Base-by-base conservation (phyloP, 768 basidiomycete genomes). In the Pleurotus tuber-regium region DNA sequence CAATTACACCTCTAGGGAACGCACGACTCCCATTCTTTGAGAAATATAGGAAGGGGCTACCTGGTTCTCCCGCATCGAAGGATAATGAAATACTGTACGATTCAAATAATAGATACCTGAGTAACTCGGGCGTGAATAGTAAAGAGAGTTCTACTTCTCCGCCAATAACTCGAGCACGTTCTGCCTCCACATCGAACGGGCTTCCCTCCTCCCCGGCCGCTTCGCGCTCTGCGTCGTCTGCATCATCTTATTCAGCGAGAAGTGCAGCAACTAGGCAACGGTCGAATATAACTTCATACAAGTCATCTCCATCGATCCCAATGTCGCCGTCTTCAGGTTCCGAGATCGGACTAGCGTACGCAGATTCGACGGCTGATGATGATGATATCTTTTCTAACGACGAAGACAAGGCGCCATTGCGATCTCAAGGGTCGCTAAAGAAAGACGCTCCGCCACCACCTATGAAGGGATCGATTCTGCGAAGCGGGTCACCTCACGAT, bases 11-110 rank as follows among this genome's bases (percentile, higher is more conserved):
- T 35, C 29, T 48, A 35, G 46, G 30, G 16, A 35, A 23, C n/a
- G 18, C 72, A 5, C 66, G 72, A 4, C 66, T 84, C 54, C 78
- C 80, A 7, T 79, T 86, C 63, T 77, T 86, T 55, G 82, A 84
- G 51, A 78, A 78, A 57, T 71, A 76, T 59, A 78, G 76, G 56
- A 69, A 70, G 57, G 68, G 64, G 36, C 23, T 63, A 23, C 65
- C 69, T 1, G 58, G 63, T 53, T 65, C 61, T 54, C 63, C 43
- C 54, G 61, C 35, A 25, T 14, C 56, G 9, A 52, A 49, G 18
- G 26, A 42, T 21, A 52, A 52, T 26, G 31, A 51, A 5, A 19
- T 24, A 23, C 44, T 44, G 39, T 54, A 40, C 39, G 44, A 33
- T 24, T 43, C 31, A 49, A 48, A 33, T 52, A 56, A 52, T 41